A percentile compares a stretch with the other conserved stretches of the same genome.
phyloP scores from a whole-genome alignment of 2,329 filamentous ascomycete genomes.

The Monilinia polystroma region DNA sequence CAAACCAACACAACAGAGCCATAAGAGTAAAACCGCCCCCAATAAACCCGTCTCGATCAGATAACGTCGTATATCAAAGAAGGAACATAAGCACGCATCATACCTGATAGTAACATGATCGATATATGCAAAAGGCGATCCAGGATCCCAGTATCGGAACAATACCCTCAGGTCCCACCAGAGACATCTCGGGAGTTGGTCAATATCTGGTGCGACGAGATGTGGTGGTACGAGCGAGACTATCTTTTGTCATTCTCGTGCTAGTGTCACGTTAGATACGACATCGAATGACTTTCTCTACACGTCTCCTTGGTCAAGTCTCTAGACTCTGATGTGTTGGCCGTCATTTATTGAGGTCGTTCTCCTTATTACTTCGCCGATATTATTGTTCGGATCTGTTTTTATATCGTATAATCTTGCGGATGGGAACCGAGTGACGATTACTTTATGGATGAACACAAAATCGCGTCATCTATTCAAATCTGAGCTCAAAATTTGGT shows the following conservation, averaged over 20 bases:
- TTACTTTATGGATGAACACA: not conserved
- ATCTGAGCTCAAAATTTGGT: not conserved
- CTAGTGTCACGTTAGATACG: conserved; percentile 8
- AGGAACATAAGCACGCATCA: not conserved
- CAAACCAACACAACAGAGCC: not conserved
- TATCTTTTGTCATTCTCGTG: conserved; percentile 2
- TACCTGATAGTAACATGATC: not conserved
- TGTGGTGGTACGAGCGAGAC: not conserved
- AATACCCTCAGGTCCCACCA: not conserved
- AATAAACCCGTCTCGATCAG: conserved; percentile 7
- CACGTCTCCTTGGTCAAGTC: not conserved
- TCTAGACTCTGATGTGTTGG: too few relatives aligned
- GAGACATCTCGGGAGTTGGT: not conserved
- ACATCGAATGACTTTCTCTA: not conserved
- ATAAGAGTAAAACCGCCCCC: not conserved
- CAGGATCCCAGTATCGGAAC: conserved; percentile 3
- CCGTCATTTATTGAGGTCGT: not conserved
- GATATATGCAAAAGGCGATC: conserved; percentile 14
- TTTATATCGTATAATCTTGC: not conserved
- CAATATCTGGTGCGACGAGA: not conserved
- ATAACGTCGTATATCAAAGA: conserved; percentile 3
- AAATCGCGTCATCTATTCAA: not conserved
- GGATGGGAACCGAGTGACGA: too few relatives aligned
- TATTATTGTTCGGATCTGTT: not conserved
- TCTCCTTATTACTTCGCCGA: conserved; percentile 8